A percentile compares a stretch with the other conserved stretches of the same genome.
These are phyloP conservation scores for Papilionanthe hybrid DNA, from an alignment of 116 monocot species.

Conservation along the genomic window DNA sequence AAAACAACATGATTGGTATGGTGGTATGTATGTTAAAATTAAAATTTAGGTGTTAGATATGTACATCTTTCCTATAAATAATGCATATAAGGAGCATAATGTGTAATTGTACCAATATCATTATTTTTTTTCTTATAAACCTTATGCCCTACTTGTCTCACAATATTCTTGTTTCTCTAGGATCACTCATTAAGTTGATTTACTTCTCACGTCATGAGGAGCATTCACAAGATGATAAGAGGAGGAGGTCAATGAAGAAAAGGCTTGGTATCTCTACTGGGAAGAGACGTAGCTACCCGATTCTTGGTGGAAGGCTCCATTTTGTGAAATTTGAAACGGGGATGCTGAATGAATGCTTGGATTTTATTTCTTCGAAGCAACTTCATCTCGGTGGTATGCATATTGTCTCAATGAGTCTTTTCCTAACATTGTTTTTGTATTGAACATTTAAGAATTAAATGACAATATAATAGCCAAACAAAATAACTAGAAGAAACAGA, in stretches of 20 bases:
- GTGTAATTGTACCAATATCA: not conserved
- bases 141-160: not conserved
- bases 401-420: not conserved
- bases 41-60: too few relatives aligned
- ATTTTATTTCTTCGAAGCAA: slow-evolving; percentile 92
- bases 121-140: not conserved
- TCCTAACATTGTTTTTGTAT: not conserved
- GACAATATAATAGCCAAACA: not conserved
- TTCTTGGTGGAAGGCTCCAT: slow-evolving; percentile 94
- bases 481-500: not conserved
- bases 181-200: slow-evolving; percentile 94
- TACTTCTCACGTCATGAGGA: slow-evolving; percentile 97
- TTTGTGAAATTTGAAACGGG: slow-evolving; percentile 96
- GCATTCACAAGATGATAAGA: slow-evolving; percentile 47
- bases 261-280: slow-evolving; percentile 55
- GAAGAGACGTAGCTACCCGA: slow-evolving; percentile 67
- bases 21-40: too few relatives aligned
- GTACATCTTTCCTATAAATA: not conserved
- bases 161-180: slow-evolving; percentile 27
- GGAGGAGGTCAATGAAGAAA: slow-evolving; percentile 52
- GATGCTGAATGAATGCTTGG: slow-evolving; percentile 89
- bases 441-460: not conserved
- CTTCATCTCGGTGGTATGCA: slow-evolving; percentile 80
- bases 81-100: slow-evolving; percentile 1
- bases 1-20: too few relatives aligned